Conservation (phyloP, 2,329 filamentous ascomycete genomes). For the Fusarium metavorans region DNA sequence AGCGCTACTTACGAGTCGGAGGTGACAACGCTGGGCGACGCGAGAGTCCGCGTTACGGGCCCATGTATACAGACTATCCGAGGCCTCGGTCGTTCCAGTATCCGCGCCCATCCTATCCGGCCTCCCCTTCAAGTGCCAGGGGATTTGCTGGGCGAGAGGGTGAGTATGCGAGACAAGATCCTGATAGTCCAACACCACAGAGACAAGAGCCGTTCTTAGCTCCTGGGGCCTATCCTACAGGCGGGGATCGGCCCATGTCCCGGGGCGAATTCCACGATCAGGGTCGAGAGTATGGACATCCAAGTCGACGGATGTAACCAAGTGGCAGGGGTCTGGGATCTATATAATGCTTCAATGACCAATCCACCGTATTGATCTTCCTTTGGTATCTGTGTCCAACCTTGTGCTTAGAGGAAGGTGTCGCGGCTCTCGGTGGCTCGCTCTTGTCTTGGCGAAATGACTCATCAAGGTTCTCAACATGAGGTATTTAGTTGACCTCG, state of each 20-base stretch:
- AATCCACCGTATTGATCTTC: too few relatives aligned
- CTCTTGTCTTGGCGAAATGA: not conserved
- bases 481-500: not conserved
- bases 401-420: too few relatives aligned
- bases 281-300: not conserved
- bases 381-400: too few relatives aligned
- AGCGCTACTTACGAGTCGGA: not conserved
- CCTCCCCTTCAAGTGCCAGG: not conserved
- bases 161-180: not conserved
- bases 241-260: not conserved
- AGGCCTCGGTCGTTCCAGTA: not conserved
- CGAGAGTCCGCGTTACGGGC: not conserved
- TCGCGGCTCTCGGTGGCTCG: not conserved
- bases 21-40: not conserved
- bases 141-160: not conserved
- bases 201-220: not conserved
- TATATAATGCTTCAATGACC: too few relatives aligned
- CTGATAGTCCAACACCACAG: not conserved
- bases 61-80: not conserved
- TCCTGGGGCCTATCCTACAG: not conserved
- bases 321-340: not conserved
- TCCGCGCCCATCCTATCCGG: not conserved
- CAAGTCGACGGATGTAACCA: not conserved
- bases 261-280: not conserved
- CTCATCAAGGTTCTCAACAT: not conserved